Base-by-base conservation (phyloP, 768 basidiomycete species). In the Agrocybe chaxingu region DNA sequence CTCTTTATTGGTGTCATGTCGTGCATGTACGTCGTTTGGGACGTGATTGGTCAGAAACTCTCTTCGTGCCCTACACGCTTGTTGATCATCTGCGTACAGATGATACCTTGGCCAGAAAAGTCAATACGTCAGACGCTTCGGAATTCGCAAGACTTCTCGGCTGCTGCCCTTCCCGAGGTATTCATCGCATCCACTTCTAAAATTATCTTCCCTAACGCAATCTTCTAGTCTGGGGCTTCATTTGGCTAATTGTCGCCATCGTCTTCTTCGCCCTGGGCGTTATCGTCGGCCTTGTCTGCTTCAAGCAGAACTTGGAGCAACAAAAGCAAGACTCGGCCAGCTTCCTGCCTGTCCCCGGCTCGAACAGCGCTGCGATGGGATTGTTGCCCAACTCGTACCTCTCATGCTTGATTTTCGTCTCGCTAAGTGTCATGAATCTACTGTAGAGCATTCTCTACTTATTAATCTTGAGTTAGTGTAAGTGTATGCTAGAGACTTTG, bases 1-100 rank as follows among this genome's bases (percentile, higher is more conserved):
- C 65, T 93, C 19, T 93, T 93, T 64, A 81, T 93, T 32, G 91
- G 91, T 12, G 78, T 80, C 50, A 93, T 93, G 91, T 89, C 87
- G 7, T 89, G 87, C 66, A 71, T 93, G 72, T 93, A 93, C 58
- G 85, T 82, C 45, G 74, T 92, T 1, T 95, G 90, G 88, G 93
- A 96, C 58, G 86, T 96, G 44, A 76, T 92, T 32, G 88, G 90
- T 84, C 47, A 51, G 77, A 66, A 24, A 37, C 30, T 19, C 9
- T 33, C 12, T 36, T 42, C 44, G 8, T 48, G 8, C 18, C 32
- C 44, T 44, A 38, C n/a, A 30, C 18, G 36, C 11, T 16, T 37
- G 3, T 24, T 44, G 7, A 39, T 36, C 34, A 31, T 35, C 8
- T 12, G 10, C 5, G 16, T 16, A 11, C 8, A 87, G 92, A 92